Base-by-base conservation (phyloP, 1,139 yeast genomes). In the Hanseniaspora gamundiae region DNA sequence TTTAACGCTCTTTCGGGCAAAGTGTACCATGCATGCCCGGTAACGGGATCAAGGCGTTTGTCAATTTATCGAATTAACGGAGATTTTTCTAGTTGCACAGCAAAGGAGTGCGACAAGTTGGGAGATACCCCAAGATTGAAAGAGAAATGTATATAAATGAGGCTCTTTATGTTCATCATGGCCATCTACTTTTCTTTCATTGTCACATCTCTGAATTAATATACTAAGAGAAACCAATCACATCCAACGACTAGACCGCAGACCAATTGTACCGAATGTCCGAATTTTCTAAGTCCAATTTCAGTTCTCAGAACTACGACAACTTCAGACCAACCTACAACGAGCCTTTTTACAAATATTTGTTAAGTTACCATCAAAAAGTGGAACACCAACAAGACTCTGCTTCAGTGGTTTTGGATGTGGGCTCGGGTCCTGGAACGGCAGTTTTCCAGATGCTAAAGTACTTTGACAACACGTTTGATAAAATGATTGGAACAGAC, bases 391-490 rank as follows among this genome's bases (percentile, higher is more conserved):
- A 19, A 13, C 21, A 31, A 7, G 29, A 36, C 1, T 11, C 20
- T 4, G 9, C 9, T 5, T 35, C 43, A n/a, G n/a, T 65, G 29
- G 74, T 76, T 1, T 58, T 84, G 7, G 95, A 86, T 60, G 65
- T 83, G 16, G 95, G 95, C 0, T 78, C 87, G 57, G 95, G 95
- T 1, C 80, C 95, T 0, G 95, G 95, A 1, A 78, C 78, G 50
- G 91, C 82, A 1, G 72, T 93, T 0, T 66, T 71, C 48, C 74
- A 77, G 40, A 58, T 83, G 46, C 56, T 70, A 1, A 51, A 67
- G 1, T 45, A 58, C 14, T 62, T 69, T 47, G 73, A 73, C 7
- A 35, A 44, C 5, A n/a, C 26, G 7, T 55, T 52, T 39, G 40
- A 50, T 45, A 56, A 61, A n/a, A 76, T 79, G 1, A 57, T 74